phyloP scores from a whole-genome alignment of 2,329 filamentous ascomycete genomes.

The Aureobasidium sp. region DNA sequence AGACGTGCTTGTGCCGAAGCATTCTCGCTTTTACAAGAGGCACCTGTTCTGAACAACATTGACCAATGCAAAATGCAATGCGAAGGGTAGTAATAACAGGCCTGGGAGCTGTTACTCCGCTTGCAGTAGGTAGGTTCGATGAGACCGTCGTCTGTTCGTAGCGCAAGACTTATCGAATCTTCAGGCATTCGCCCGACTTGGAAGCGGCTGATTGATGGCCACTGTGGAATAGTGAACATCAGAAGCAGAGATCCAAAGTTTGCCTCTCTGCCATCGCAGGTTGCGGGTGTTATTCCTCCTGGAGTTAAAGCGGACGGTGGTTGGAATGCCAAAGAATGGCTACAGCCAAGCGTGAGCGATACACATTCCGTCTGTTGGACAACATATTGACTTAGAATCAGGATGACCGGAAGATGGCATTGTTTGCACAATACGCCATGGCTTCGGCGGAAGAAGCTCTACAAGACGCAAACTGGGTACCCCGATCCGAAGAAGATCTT shows the following conservation, averaged over 20 bases:
- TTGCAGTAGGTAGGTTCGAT: slow-evolving; percentile 26
- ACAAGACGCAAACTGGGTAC: slow-evolving; percentile 70
- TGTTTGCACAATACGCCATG: slow-evolving; percentile 85
- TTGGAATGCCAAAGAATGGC: slow-evolving; percentile 44
- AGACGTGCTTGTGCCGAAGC: neutral
- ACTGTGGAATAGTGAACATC: slow-evolving; percentile 74
- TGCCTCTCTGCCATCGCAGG: slow-evolving; percentile 68
- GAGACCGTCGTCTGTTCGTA: neutral
- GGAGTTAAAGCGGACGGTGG: slow-evolving; percentile 38
- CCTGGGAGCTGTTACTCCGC: slow-evolving; percentile 41
- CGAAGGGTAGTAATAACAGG: slow-evolving; percentile 46
- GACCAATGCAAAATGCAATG: slow-evolving; percentile 35
- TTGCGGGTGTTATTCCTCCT: slow-evolving; percentile 73
- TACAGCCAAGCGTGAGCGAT: slow-evolving; percentile 30
- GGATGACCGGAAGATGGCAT: slow-evolving; percentile 75
- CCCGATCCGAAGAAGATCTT: slow-evolving; percentile 52
- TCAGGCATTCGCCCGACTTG: slow-evolving; percentile 67
- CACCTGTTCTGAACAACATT: neutral
- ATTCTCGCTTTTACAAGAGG: neutral
- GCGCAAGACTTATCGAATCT: neutral
- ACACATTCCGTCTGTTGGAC: slow-evolving; percentile 24
- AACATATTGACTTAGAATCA: slow-evolving; percentile 31
- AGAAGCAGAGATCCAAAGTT: slow-evolving; percentile 57
- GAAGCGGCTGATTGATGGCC: slow-evolving; percentile 69
- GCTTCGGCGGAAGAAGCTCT: slow-evolving; percentile 82